Base-by-base conservation (phyloP, 768 basidiomycete species). In the Rubroboletus satanas region DNA sequence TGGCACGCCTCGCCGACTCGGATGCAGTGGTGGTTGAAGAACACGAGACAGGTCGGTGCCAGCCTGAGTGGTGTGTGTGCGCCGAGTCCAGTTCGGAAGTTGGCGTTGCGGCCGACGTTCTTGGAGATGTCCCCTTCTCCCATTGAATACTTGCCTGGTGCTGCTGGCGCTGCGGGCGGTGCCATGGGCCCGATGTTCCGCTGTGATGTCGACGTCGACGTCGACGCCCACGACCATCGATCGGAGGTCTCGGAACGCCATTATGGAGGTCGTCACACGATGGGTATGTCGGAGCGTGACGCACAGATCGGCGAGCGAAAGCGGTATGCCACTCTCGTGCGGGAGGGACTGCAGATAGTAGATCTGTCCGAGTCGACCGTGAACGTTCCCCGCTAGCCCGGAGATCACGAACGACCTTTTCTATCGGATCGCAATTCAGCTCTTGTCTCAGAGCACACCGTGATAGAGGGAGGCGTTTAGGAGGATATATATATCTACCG, bases 121-220 rank as follows among this genome's bases (percentile, higher is more conserved):
- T 29, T 58, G 29, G 58, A 55, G 26, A 37, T 54, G 42, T 47
- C 62, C 1, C 65, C 67, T n/a, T 67, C 65, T 6, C 62, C 59
- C 1, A 60, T 62, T 32, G 62, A 64, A 3, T 6, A 8, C 31
- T 32, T 49, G 18, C 29, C 57, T 47, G 32, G 15, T 37, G 37
- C 21, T 45, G 21, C 10, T 11, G 45, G 6, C 23, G 31, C 4
- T 29, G 7, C 28, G 26, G 26, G 26, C 0, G 10, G 18, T 6
- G 35, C 21, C 21, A 21, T 5, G 39, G 45, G 33, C 21, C 21
- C 21, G 18, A 31, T 4, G 4, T 41, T 26, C 12, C 45, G 21
- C 12, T 18, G 42, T 31, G 37, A 45, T 4, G 23, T 21, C n/a
- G 41, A 4, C 18, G 26, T 26, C 6, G 53, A 31, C 14, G n/a